Evolutionary conservation across 1,139 yeast genomes (phyloP), one percentile per base, ranked within the genome.

Genomic region (Kodamaea arcana): DNA sequence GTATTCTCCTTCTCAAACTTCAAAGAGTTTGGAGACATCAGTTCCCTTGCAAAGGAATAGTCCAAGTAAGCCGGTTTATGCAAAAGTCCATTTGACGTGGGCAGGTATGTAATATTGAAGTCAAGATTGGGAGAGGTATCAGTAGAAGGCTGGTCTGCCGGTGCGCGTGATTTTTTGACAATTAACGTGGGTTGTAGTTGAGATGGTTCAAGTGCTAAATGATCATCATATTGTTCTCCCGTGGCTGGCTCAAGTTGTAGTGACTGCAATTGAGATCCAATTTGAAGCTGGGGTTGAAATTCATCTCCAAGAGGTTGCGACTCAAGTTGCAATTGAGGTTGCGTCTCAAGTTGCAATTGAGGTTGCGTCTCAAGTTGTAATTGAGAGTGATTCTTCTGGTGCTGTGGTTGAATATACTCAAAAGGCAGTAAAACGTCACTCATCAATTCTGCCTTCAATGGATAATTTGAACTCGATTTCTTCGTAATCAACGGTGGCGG

Each of bases 1-100:
- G 40, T 35, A 13, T 30, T 36, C 15, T 34, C 34, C 15, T 32
- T 39, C 16, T 36, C 37, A 9, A 31, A n/a, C 3, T 36, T 40
- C 8, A 29, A 23, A 4, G 34, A 32, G 14, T 14, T 13, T 10
- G 29, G 29, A n/a, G 29, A 26, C 16, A 26, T 14, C 29, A 26
- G 29, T 6, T 26, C 29, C 6, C 26, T 7, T 4, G 18, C 16
- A 14, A 14, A 14, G 4, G 29, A 26, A 10, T 7, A 14, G 18
- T 26, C 29, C 7, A 26, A 9, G 14, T 12, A 26, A 4, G 14
- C 16, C 12, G 8, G 14, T 24, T 12, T 10, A 5, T 7, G 26
- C 7, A 12, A 24, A 12, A 24, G 26, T 12, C 14, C 26, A 12
- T 11, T 24, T 7, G 26, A 12, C 12, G 5, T 24, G 26, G 26